Base-by-base conservation (phyloP, 495 filamentous ascomycete genomes). In the Stereocaulon alpinum region DNA sequence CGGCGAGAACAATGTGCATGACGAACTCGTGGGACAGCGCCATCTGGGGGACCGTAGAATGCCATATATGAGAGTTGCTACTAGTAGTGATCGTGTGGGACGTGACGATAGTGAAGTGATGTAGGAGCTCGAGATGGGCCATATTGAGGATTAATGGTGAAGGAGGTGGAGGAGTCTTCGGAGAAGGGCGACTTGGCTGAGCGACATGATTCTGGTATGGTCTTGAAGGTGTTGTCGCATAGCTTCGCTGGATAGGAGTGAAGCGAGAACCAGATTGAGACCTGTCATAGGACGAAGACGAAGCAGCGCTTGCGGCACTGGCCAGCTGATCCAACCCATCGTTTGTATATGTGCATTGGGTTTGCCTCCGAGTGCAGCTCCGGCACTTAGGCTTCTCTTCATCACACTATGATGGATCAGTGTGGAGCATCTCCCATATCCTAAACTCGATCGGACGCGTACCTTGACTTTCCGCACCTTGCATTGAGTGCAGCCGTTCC, bases 381-480 rank as follows among this genome's bases (percentile, higher is more conserved):
- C 73, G 67, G 59, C 75, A 77, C 29, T 72, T 74, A 17, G 75
- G 73, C 17, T 72, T 72, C 64, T 67, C 64, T 64, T 77, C 73
- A 60, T 76, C 74, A 61, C 74, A 78, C 75, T 78, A 11, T 51
- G 34, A 34, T 14, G 20, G 18, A 11, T 50, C 14, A 59, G 37
- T 17, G 30, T 53, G 29, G 14, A 37, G 32, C 29, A 29, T 10
- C 40, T 3, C 4, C 24, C 30, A 40, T 18, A 51, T 27, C 12
- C 12, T 20, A n/a, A 32, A n/a, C 22, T 1, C 3, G 45, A 20
- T 40, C 2, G 37, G 45, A 50, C 27, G 43, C 68, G 58, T 55
- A 78, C 80, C 74, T 80, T 80, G 65, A 82, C 77, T 48, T 79
- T 77, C 27, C 81, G 69, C 56, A 73, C 72, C 66, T 82, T 83